phyloP scores from a whole-genome alignment of 176 grass and related monocot species.

The Oropetium thomaeum region DNA sequence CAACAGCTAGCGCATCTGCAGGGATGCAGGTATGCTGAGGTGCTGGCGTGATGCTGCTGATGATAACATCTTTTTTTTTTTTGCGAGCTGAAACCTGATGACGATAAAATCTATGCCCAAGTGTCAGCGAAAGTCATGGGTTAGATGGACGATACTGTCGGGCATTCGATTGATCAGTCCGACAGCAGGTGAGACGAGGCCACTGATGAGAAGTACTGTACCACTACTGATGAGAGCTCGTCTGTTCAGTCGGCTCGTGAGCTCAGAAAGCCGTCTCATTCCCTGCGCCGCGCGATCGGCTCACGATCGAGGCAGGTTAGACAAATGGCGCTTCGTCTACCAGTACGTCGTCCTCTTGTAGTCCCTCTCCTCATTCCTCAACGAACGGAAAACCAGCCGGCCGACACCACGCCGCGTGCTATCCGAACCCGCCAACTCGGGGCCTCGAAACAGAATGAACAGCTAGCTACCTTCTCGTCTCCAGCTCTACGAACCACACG shows the following conservation, averaged over 20 bases:
- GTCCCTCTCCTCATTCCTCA: no score
- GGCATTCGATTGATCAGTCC: not conserved
- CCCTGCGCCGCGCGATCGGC: not conserved
- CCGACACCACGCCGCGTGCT: not conserved
- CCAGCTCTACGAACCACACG: not conserved
- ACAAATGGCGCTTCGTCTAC: not conserved
- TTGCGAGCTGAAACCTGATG: no score
- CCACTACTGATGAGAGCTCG: not conserved
- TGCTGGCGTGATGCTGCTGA: no score
- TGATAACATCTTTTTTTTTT: no score
- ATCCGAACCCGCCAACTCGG: not conserved
- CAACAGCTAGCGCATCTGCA: no score
- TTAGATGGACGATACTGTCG: not conserved
- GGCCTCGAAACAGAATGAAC: no score
- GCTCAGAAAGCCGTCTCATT: not conserved
- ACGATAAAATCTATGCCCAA: no score
- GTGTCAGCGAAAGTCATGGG: slow-evolving; percentile 16
- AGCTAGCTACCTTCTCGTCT: not conserved
- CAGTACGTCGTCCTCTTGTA: not conserved
- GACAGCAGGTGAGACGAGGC: slow-evolving; percentile 23
- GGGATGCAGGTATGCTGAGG: no score
- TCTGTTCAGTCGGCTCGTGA: not conserved
- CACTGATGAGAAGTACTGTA: slow-evolving; percentile 30
- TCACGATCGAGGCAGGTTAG: no score
- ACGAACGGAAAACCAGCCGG: no score